These are phyloP conservation scores for Cornus kousa DNA, from an alignment of 148 eudicot species.

Conservation along the genomic window DNA sequence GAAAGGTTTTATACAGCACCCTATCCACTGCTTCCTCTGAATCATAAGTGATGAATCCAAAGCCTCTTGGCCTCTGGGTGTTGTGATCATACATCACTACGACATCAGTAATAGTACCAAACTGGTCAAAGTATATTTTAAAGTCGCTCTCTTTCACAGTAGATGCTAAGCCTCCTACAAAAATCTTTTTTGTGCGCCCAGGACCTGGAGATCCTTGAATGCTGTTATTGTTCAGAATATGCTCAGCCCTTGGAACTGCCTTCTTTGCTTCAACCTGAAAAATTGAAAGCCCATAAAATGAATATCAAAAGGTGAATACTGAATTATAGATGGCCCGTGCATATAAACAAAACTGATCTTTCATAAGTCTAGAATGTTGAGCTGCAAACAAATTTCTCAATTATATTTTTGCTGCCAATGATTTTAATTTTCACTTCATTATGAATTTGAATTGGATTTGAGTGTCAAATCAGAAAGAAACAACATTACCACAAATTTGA, in stretches of 20 bases:
- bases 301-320: not conserved
- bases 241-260: conserved; percentile 86
- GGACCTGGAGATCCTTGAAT: conserved; percentile 72
- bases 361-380: not conserved
- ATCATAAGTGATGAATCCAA: conserved; percentile 86
- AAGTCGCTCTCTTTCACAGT: conserved; percentile 79
- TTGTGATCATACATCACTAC: conserved; percentile 96
- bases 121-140: conserved; percentile 76
- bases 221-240: conserved; percentile 45
- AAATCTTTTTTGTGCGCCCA: conserved; percentile 81
- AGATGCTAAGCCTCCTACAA: conserved; percentile 92
- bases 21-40: conserved; percentile 83
- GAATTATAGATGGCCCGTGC: not conserved
- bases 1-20: conserved; percentile 76
- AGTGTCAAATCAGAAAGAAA: not conserved
- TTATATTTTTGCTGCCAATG: not conserved
- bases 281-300: conserved; percentile 14
- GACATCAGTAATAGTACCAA: conserved; percentile 80
- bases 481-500: not conserved
- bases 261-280: conserved; percentile 88
- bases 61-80: conserved; percentile 91
- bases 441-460: not conserved
- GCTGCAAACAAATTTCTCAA: conserved; percentile 10
- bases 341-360: not conserved
- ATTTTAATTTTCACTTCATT: not conserved